These are phyloP conservation scores for Cytospora mali DNA, from an alignment of 2,329 filamentous ascomycete species.

Conservation along the genomic window DNA sequence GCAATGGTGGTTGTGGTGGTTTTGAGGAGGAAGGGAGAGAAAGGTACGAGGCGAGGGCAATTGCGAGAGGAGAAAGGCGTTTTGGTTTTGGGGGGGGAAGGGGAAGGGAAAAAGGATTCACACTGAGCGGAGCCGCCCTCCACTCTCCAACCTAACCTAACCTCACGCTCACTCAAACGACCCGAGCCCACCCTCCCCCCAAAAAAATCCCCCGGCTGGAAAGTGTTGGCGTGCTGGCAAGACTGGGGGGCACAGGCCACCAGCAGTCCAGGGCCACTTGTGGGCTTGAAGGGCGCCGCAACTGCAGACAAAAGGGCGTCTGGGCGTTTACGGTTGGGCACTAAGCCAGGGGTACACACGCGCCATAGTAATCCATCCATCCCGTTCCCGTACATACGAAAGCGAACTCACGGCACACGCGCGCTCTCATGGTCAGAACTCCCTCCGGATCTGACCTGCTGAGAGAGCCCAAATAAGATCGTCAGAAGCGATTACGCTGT, in stretches of 20 bases:
- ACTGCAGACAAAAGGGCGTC: slow-evolving; percentile 19
- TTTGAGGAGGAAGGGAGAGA: slow-evolving; percentile 15
- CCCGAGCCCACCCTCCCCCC: neutral
- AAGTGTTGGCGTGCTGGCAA: slow-evolving; percentile 6
- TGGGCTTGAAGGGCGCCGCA: slow-evolving; percentile 5
- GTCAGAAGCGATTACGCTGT: slow-evolving; percentile 13
- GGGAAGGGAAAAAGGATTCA: slow-evolving; percentile 30
- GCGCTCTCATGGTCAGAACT: slow-evolving; percentile 10
- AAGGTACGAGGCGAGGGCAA: slow-evolving; percentile 29
- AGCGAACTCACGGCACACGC: no score
- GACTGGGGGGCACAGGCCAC: slow-evolving; percentile 16
- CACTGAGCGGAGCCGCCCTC: slow-evolving; percentile 21
- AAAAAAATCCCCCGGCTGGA: neutral
- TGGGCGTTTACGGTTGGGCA: slow-evolving; percentile 1
- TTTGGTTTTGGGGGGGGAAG: slow-evolving; percentile 30
- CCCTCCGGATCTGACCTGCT: slow-evolving; percentile 13
- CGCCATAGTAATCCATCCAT: no score
- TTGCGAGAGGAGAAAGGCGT: slow-evolving; percentile 27
- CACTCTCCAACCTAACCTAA: slow-evolving; percentile 5
- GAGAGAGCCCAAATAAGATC: slow-evolving; percentile 11
- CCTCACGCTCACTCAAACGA: neutral
- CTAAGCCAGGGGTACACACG: neutral
- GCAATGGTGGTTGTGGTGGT: slow-evolving; percentile 17
- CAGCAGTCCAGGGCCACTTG: no score
- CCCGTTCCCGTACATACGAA: no score